Percentiles rank a stretch among this genome's conserved stretches.
Conservation (phyloP, 768 basidiomycete species). For the Tubosaeta sp. region DNA sequence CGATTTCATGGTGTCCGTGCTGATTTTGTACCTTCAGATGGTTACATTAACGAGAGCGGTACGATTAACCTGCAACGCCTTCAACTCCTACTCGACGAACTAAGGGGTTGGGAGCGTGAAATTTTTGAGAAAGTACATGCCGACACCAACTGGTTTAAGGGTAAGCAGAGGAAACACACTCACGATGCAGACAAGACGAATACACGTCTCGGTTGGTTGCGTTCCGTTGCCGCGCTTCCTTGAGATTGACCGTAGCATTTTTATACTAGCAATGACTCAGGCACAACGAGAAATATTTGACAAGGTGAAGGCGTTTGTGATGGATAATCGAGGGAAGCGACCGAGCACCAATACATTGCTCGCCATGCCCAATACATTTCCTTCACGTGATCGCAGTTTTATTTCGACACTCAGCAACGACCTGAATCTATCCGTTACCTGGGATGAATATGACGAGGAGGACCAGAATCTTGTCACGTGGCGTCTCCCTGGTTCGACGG, state of each 20-base stretch:
- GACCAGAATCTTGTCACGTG: conserved; percentile 74
- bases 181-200: conserved; percentile 60
- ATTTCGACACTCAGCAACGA: conserved; percentile 72
- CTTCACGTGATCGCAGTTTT: conserved; percentile 77
- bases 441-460: conserved; percentile 90
- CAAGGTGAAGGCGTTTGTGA: conserved; percentile 71
- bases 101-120: conserved; percentile 84
- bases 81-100: conserved; percentile 84
- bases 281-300: conserved; percentile 77
- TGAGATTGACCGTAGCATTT: neutral
- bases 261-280: conserved; percentile 56
- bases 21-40: conserved; percentile 46
- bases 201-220: conserved; percentile 59
- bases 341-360: conserved; percentile 40
- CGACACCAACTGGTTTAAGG: conserved; percentile 91
- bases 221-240: neutral
- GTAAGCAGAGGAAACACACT: conserved; percentile 77
- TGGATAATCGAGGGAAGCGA: conserved; percentile 36
- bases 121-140: conserved; percentile 89
- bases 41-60: conserved; percentile 91
- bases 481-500: conserved; percentile 48
- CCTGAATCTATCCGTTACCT: conserved; percentile 73
- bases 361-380: conserved; percentile 72
- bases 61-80: conserved; percentile 74
- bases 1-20: neutral